phyloP scores from a whole-genome alignment of 306 rosid genomes.

The Pyrus communis region DNA sequence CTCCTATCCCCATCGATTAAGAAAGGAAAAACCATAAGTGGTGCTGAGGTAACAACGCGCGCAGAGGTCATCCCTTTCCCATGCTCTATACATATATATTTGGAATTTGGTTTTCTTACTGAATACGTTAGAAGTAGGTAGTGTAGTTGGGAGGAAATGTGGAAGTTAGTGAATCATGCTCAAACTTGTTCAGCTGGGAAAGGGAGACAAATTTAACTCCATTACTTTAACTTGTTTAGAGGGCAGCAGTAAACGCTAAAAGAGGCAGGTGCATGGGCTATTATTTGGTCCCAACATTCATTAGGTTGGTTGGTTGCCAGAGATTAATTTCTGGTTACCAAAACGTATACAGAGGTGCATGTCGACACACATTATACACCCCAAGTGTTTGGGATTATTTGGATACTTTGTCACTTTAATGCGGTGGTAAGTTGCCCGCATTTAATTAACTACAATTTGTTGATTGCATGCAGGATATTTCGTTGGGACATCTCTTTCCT shows the following conservation, averaged over 20 bases:
- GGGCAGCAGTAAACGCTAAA: background rate
- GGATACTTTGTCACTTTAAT: too few relatives aligned
- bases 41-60: background rate
- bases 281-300: background rate
- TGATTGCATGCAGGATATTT: background rate
- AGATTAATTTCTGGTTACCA: too few relatives aligned
- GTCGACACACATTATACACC: background rate
- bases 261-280: background rate
- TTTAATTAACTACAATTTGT: background rate
- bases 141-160: background rate
- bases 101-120: background rate
- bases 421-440: too few relatives aligned
- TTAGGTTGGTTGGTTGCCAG: fast-evolving
- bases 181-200: background rate
- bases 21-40: too few relatives aligned
- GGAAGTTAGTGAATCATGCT: background rate
- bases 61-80: background rate
- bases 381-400: too few relatives aligned
- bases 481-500: background rate
- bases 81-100: too few relatives aligned
- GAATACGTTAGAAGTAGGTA: background rate
- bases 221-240: background rate
- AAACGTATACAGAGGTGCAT: too few relatives aligned
- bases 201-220: background rate
- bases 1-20: background rate